Base-by-base conservation (phyloP, 805 yeast species). In the Kodamaea leandrae region DNA sequence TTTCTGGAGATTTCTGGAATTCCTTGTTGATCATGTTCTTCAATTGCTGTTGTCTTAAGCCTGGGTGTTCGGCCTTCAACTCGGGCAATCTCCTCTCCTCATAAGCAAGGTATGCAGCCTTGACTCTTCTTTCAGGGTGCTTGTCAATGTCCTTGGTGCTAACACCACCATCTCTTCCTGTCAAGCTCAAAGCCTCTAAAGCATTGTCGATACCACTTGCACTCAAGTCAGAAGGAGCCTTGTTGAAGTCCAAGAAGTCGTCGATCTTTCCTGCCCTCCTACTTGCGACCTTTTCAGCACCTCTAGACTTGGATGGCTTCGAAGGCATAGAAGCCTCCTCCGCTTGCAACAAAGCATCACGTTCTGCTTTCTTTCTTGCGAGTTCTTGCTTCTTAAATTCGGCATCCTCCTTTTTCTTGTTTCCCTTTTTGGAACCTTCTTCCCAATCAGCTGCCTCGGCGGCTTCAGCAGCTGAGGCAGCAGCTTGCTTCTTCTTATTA, bases 71-170 rank as follows among this genome's bases (percentile, higher is more conserved):
- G 58, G 79, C 72, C 62, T 82, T 80, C 41, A 83, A 43, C 54
- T 83, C 87, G 4, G 93, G 91, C 30, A 83, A 57, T 53, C 91
- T 74, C 42, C 71, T 66, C 47, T 81, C 91, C 53, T 86, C 87
- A 54, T 65, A 86, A 1, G 86, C 87, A 9, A 78, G 72, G 42
- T 71, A 70, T 0, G 95, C 95, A 18, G 91, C 87, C 67, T 86
- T 86, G 63, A 82, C 84, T 57, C 96, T 77, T 64, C 95, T 78
- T 68, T 86, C 96, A 7, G 96, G 95, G 52, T 86, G 96, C 61
- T 88, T 80, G 45, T 86, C 96, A 39, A 86, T 70, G 39, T 80
- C 86, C 54, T 80, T 80, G 46, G 64, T 65, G 30, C 67, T 62
- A 23, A 82, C 82, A 39, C 78, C 83, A 20, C 72, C 77, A 40